Evolutionary conservation across 1,284 basidiomycete species (phyloP).

Genomic region (Apiotrichum mycotoxinovorans): DNA sequence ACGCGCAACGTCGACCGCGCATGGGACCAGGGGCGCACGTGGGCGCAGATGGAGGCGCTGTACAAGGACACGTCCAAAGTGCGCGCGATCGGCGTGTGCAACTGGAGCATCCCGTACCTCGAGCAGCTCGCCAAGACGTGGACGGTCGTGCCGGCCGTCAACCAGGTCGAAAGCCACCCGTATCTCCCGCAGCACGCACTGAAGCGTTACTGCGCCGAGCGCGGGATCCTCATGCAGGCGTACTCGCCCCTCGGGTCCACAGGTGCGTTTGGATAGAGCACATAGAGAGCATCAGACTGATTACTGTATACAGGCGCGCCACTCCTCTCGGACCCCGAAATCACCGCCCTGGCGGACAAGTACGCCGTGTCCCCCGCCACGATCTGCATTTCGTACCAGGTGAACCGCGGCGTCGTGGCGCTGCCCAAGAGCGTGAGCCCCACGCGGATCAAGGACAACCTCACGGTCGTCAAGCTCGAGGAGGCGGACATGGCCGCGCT

Average conservation of each 20-base stretch:
- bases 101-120: constrained; percentile 39
- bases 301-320: constrained; percentile 50
- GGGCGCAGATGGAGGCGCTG: constrained; percentile 76
- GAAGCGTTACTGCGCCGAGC: constrained; percentile 62
- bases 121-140: constrained; percentile 56
- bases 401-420: constrained; percentile 55
- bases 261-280: constrained; percentile 21
- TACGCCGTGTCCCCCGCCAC: constrained; percentile 61
- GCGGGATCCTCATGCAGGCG: constrained; percentile 70
- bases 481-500: constrained; percentile 3
- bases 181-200: constrained; percentile 68
- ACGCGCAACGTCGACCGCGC: constrained; percentile 63
- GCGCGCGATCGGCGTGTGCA: constrained; percentile 66
- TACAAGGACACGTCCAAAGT: constrained; percentile 64
- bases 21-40: constrained; percentile 68
- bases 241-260: constrained; percentile 81
- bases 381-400: constrained; percentile 38
- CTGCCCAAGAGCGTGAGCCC: constrained; percentile 5
- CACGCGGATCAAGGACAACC: constrained; percentile 2
- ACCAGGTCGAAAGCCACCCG: constrained; percentile 69
- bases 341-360: constrained; percentile 62
- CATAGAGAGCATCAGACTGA: too few relatives aligned
- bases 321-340: constrained; percentile 64
- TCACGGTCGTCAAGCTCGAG: not conserved
- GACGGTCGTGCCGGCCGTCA: constrained; percentile 63